phyloP scores from a whole-genome alignment of 768 basidiomycete species.

The Lactifluus rugatus region DNA sequence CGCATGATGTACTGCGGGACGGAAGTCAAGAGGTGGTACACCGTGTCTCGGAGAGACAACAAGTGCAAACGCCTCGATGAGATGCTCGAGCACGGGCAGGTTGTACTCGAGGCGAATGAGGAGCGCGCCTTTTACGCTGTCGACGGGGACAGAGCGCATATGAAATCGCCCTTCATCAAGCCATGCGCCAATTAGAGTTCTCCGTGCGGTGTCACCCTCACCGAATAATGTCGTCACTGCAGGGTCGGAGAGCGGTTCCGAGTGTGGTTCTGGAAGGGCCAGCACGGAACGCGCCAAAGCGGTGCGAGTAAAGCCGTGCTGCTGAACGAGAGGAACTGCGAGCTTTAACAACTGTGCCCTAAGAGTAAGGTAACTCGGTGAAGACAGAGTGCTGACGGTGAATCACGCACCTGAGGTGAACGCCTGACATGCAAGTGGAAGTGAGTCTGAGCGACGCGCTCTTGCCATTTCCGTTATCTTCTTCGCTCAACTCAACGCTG shows the following conservation, averaged over 20 bases:
- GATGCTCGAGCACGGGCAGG: conserved; percentile 49
- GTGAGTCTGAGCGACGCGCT: background rate
- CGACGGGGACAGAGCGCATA: conserved; percentile 32
- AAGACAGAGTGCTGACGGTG: background rate
- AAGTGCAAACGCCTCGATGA: conserved; percentile 70
- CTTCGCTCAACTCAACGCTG: background rate
- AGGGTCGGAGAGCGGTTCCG: conserved; percentile 54
- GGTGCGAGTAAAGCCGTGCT: conserved; percentile 67
- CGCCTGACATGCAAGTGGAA: background rate
- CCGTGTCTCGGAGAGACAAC: conserved; percentile 44
- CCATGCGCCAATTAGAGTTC: conserved; percentile 64
- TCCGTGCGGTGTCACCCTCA: conserved; percentile 51
- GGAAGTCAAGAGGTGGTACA: conserved; percentile 46
- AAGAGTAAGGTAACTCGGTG: background rate
- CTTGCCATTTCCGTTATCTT: conserved; percentile 5
- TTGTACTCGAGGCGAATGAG: conserved; percentile 52
- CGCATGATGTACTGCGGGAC: conserved; percentile 52
- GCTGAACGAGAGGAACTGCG: conserved; percentile 52
- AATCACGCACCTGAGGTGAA: conserved; percentile 1
- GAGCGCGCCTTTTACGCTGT: conserved; percentile 43
- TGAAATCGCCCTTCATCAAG: conserved; percentile 49
- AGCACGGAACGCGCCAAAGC: conserved; percentile 59
- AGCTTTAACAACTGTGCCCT: conserved; percentile 40
- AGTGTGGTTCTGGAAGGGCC: conserved; percentile 39
- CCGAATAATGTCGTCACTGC: conserved; percentile 72